Conservation (phyloP, 208 protist species). For the Wallacemonas sp. region DNA sequence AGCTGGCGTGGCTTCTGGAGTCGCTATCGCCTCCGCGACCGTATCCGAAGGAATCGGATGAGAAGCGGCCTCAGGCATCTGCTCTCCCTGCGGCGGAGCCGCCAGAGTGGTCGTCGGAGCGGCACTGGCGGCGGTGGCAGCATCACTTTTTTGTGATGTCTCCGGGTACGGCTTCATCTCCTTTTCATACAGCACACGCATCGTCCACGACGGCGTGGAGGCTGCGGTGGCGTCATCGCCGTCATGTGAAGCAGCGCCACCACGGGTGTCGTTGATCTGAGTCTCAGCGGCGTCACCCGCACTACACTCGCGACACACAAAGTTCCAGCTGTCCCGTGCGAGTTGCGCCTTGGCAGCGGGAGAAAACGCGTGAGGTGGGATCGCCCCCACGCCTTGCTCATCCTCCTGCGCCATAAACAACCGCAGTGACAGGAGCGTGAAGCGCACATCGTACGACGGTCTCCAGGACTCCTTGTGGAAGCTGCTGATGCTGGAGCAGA, state of each 20-base stretch:
- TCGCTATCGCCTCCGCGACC: too few relatives aligned
- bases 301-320: constrained; percentile 44
- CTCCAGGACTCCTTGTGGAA: constrained; percentile 92
- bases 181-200: constrained; percentile 40
- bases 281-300: constrained; percentile 9
- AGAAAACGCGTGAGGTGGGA: constrained; percentile 38
- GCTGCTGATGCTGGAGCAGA: constrained; percentile 87
- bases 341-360: constrained; percentile 37
- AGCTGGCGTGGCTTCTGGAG: too few relatives aligned
- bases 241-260: not conserved
- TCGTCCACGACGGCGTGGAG: not conserved
- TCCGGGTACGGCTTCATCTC: constrained; percentile 56
- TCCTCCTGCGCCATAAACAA: constrained; percentile 89
- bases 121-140: too few relatives aligned
- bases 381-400: constrained; percentile 66
- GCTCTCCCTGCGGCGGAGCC: too few relatives aligned
- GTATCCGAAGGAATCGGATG: too few relatives aligned
- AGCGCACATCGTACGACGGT: constrained; percentile 69
- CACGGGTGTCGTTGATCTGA: not conserved
- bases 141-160: constrained; percentile 26
- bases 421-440: constrained; percentile 70
- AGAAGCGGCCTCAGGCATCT: too few relatives aligned
- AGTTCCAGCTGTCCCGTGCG: constrained; percentile 52
- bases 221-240: not conserved
- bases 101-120: not conserved